Conservation (phyloP, 2,329 filamentous ascomycete species). For the Fusarium sublunatum region DNA sequence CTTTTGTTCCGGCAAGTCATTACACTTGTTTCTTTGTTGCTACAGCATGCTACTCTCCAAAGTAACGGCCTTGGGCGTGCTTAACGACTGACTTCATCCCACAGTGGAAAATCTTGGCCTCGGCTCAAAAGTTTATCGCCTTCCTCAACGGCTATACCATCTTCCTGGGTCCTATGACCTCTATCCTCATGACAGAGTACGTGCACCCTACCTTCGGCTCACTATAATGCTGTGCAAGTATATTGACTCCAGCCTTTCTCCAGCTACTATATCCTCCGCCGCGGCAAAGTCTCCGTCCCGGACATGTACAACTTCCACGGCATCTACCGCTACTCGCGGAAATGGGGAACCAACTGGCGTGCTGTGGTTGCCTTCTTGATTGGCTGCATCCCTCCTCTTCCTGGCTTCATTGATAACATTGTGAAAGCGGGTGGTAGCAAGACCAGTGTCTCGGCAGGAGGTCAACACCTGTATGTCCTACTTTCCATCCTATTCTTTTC, state of each 20-base stretch:
- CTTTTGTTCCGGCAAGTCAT: slow-evolving; percentile 3
- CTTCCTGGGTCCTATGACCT: slow-evolving; percentile 14
- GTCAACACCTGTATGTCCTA: slow-evolving; percentile 4
- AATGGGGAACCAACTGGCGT: slow-evolving; percentile 15
- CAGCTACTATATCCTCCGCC: slow-evolving; percentile 9
- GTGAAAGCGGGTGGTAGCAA: slow-evolving; percentile 2
- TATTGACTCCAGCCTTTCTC: background rate
- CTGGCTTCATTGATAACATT: slow-evolving; percentile 10
- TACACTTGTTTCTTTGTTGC: background rate
- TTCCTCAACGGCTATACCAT: slow-evolving; percentile 9
- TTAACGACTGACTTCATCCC: background rate
- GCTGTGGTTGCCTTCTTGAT: slow-evolving; percentile 11
- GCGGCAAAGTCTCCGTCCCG: slow-evolving; percentile 6
- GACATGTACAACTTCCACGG: slow-evolving; percentile 12
- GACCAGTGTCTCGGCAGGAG: slow-evolving; percentile 2
- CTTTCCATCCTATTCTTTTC: background rate
- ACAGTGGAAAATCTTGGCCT: slow-evolving; percentile 11
- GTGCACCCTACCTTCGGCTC: accelerated
- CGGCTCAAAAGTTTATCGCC: slow-evolving; percentile 6
- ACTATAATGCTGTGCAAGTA: background rate
- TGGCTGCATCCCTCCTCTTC: slow-evolving; percentile 9
- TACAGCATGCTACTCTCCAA: background rate
- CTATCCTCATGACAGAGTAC: slow-evolving; percentile 12
- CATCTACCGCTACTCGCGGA: slow-evolving; percentile 12
- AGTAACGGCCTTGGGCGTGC: accelerated